Evolutionary conservation across 2,329 filamentous ascomycete species (phyloP), one percentile per base, ranked within the genome.

Genomic region (Alternaria arborescens): DNA sequence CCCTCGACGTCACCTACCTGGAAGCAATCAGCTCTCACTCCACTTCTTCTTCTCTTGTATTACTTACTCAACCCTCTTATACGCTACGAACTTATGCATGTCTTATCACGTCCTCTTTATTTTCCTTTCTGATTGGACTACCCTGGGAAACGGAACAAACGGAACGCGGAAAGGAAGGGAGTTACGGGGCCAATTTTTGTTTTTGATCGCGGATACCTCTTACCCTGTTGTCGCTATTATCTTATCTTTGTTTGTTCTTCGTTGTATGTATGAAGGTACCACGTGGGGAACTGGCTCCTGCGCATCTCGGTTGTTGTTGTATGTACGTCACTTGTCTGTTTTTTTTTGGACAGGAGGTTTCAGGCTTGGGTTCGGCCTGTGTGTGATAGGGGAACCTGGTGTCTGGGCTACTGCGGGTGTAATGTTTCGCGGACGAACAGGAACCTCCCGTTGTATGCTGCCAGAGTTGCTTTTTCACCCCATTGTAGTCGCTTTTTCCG

Each of bases 11-110:
- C 28, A 28, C 44, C 12, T 12, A 32, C 30, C 30, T 10, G 3
- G 11, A 26, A 26, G 24, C 24, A 26, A 26, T 26, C 24, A 26
- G 24, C 24, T 26, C 24, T 10, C 8, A 30, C 32, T 34, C 12
- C 14, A 36, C 32, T 77, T 75, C 66, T 50, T 65, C 67, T 70
- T 71, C 63, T 56, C 41, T 34, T 78, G 76, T 78, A 78, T 78
- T 73, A 77, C 69, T 58, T 76, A 74, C 60, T 55, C 46, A 36
- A 22, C 30, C 52, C 66, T 62, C 58, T 44, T 56, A 38, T 40
- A 38, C 54, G 61, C 34, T 56, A 52, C 60, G 32, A 36, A 36
- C 32, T 36, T 36, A 50, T 38, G 46, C 46, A 50, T 50, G 32
- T 50, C 22, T 50, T 50, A 50, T 38, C 46, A 50, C 46, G 46